Conservation (phyloP, 139 green algal species). For the Chlorella ohadii region DNA sequence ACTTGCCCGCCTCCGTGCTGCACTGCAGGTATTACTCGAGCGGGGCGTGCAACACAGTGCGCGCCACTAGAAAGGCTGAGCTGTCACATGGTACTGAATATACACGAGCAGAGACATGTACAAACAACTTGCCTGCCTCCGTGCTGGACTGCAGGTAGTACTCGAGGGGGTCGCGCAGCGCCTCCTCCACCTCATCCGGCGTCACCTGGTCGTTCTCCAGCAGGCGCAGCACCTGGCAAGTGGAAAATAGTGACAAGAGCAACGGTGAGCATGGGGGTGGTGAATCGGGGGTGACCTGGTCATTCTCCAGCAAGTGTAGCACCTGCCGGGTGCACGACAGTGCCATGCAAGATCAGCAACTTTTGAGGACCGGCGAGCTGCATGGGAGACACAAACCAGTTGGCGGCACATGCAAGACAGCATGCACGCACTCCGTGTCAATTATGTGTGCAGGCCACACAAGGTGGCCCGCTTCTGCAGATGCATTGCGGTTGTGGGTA, state of each 20-base stretch:
- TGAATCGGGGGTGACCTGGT: slow-evolving; percentile 42
- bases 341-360: neutral
- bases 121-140: slow-evolving; percentile 1
- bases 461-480: too few relatives aligned
- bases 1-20: neutral
- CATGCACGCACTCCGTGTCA: too few relatives aligned
- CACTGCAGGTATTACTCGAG: too few relatives aligned
- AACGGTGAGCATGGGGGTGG: neutral
- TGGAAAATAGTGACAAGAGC: neutral
- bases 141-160: slow-evolving; percentile 45
- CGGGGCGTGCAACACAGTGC: too few relatives aligned
- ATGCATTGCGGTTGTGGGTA: too few relatives aligned
- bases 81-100: too few relatives aligned
- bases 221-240: slow-evolving; percentile 36
- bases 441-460: too few relatives aligned
- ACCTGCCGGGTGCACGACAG: neutral
- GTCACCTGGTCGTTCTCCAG: slow-evolving; percentile 57
- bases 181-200: slow-evolving; percentile 40
- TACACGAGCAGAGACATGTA: too few relatives aligned
- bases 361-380: too few relatives aligned
- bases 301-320: slow-evolving; percentile 55
- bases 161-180: slow-evolving; percentile 45
- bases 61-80: too few relatives aligned
- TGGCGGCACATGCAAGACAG: too few relatives aligned
- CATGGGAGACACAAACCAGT: too few relatives aligned